Base-by-base conservation (phyloP, 192 early-diverging fungal genomes). In the Coemansia sp. region DNA sequence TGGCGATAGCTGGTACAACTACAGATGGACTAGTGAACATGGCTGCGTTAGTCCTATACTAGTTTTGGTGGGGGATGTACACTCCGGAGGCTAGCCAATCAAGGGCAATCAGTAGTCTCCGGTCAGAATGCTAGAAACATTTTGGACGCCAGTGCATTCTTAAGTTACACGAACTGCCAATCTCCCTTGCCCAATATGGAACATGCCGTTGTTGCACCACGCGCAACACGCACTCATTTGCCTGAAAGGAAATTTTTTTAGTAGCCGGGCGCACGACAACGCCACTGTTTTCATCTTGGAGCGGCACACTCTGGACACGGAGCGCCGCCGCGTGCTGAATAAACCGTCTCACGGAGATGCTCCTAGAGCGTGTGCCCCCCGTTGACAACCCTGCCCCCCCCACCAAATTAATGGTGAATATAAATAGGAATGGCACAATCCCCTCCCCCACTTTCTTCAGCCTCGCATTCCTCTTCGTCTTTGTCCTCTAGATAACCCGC, bases 191-290 rank as follows among this genome's bases (percentile, higher is more conserved):
- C 49, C 49, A 55, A 31, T 27, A n/a, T 12, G 54, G 54, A 55
- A 15, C 57, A 18, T 4, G 57, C 57, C 57, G 57, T 18, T 60
- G 57, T 60, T 16, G 57, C 29, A 60, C 57, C 57, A 60, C 57
- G 57, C 57, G 57, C 57, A 60, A 60, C 57, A 60, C 31, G 54
- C 33, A 60, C 57, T 60, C 6, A 34, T n/a, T 33, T 34, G 12
- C 24, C 3, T 34, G 4, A 16, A 34, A 60, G n/a, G 33, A 36
- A 22, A 49, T 2, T 2, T 2, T 10, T 10, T 60, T 60, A 36
- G 31, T 34, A 60, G 57, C 54, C 54, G 54, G 44, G 44, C 57
- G 57, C 57, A 60, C 57, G 57, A 60, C 57, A 15, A 9, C 57
- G 16, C 57, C 57, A 9, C 13, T 1, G 15, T 15, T 16, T 29